Base-by-base conservation (phyloP, 306 rosid genomes). In the Inga laurina region DNA sequence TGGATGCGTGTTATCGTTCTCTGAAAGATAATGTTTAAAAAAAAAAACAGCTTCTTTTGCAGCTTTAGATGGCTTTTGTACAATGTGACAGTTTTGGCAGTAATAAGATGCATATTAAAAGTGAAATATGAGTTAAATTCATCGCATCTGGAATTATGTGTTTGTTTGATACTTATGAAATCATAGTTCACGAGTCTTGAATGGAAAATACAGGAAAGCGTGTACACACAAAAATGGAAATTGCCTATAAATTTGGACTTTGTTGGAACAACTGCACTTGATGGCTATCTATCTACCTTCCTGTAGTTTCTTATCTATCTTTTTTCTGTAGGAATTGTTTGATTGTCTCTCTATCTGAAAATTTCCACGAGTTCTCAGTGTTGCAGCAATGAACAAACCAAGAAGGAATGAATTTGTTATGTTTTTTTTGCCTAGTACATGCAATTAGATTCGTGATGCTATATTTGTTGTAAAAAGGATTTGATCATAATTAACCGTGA, bases 21-120 rank as follows among this genome's bases (percentile, higher is more conserved):
- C 71, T 32, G 10, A 65, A 16, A 14, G 79, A 30, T 87, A 85
- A 83, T 87, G 79, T 89, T 78, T 27, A 27, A 8, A 57, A 79
- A 75, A 75, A 84, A 84, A 80, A 65, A 85, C 79, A 78, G 88
- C 79, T 85, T 84, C 82, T 80, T 84, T 79, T 65, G 85, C 85
- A 88, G 90, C 84, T 86, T 83, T 80, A 89, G 72, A 76, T 86
- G 89, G 85, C 83, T 85, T 71, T 18, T 85, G 81, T 85, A 82
- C 82, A 81, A 76, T 86, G 80, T 85, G 81, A 84, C 82, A 86
- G 72, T 76, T 85, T 87, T 83, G 90, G 86, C 81, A 75, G 78
- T 64, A 66, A 86, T 84, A 65, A 32, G 71, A 65, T 79, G 84
- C 80, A 82, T 85, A 80, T 65, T 65, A 43, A 82, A 81, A 81